Evolutionary conservation across 192 early-diverging fungal species (phyloP).

Genomic region (Podila minutissima): DNA sequence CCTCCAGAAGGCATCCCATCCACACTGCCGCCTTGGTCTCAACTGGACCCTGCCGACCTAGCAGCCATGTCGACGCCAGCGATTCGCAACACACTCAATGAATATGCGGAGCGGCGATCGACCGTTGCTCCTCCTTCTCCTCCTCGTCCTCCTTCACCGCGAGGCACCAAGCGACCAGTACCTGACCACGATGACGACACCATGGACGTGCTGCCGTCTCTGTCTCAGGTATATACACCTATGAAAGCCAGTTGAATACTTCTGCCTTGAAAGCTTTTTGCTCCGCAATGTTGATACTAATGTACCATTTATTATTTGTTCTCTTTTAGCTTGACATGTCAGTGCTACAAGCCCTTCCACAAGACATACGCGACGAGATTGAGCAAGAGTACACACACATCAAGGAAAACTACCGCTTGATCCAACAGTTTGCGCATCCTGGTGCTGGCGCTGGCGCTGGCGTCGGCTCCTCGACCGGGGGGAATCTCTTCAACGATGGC

Average conservation of each 20-base stretch:
- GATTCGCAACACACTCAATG: conserved; percentile 15
- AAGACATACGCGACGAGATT: conserved; percentile 47
- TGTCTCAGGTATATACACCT: not conserved
- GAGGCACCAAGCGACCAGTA: not conserved
- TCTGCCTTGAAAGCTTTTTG: not conserved
- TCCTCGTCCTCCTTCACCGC: no score
- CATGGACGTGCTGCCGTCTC: not conserved
- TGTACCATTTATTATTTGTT: not conserved
- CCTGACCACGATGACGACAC: not conserved
- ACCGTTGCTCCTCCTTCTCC: no score
- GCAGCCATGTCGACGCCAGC: conserved; percentile 45
- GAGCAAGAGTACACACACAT: conserved; percentile 43
- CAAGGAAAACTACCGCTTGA: conserved; percentile 31
- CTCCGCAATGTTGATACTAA: no score
- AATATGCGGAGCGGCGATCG: conserved; percentile 7
- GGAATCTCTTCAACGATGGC: no score
- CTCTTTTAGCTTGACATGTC: conserved; percentile 30
- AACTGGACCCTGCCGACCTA: conserved; percentile 53
- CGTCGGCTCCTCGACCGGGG: not conserved
- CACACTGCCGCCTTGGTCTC: conserved; percentile 57
- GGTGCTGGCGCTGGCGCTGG: not conserved
- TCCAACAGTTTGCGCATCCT: conserved; percentile 17
- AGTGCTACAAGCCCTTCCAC: conserved; percentile 35
- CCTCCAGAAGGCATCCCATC: conserved; percentile 1
- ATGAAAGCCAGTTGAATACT: not conserved